These are phyloP conservation scores for Aspergillus tamarii DNA, from an alignment of 2,329 filamentous ascomycete genomes.

Conservation along the genomic window DNA sequence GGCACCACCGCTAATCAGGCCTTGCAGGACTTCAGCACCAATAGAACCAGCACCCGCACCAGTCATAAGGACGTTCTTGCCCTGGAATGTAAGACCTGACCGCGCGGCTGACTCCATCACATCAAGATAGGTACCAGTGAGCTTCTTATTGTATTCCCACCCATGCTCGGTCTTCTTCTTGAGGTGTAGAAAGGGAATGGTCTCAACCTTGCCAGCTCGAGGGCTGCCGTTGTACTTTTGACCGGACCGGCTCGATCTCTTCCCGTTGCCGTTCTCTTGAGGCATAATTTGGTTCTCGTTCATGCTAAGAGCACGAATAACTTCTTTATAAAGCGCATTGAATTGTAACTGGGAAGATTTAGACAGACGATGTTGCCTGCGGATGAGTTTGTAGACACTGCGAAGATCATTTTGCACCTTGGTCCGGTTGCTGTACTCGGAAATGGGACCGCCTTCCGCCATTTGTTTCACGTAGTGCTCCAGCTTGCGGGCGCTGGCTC, in stretches of 20 bases:
- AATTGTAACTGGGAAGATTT: conserved; percentile 97
- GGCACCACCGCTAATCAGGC: conserved; percentile 92
- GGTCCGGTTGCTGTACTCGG: conserved; percentile 95
- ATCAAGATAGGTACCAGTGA: conserved; percentile 90
- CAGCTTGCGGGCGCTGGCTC: conserved; percentile 89
- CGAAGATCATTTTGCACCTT: conserved; percentile 97
- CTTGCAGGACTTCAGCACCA: conserved; percentile 93
- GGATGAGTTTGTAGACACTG: conserved; percentile 97
- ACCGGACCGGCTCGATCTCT: conserved; percentile 60
- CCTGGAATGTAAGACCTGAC: conserved; percentile 85
- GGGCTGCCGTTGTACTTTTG: conserved; percentile 53
- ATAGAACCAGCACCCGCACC: conserved; percentile 97
- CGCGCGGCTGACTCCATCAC: conserved; percentile 87
- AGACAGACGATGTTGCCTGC: conserved; percentile 95
- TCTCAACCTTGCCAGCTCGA: conserved; percentile 89
- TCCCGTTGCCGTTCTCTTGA: conserved; percentile 71
- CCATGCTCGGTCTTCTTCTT: conserved; percentile 96
- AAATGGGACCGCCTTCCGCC: conserved; percentile 97
- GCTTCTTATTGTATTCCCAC: conserved; percentile 99
- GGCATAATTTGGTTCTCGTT: conserved; percentile 97
- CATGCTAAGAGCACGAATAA: conserved; percentile 93
- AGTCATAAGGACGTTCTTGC: conserved; percentile 97
- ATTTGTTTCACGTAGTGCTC: conserved; percentile 99
- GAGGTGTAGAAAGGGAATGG: conserved; percentile 94
- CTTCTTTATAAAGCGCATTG: conserved; percentile 90